Base-by-base conservation (phyloP, 768 basidiomycete genomes). In the Auricularia sp. region DNA sequence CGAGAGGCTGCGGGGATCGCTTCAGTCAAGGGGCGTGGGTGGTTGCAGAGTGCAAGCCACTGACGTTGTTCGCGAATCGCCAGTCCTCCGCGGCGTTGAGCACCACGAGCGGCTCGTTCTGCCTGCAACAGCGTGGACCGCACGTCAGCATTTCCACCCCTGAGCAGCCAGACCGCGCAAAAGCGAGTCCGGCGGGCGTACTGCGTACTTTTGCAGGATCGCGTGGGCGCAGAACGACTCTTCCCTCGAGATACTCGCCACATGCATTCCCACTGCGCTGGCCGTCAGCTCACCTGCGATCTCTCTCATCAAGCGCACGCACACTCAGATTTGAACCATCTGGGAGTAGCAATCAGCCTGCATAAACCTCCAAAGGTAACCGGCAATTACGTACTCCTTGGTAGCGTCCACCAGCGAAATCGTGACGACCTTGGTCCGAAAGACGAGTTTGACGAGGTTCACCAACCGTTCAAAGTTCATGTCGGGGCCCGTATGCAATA, bases 311-410 rank as follows among this genome's bases (percentile, higher is more conserved):
- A 29, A 29, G 39, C 39, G 21, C 0, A 73, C 83, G 74, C 74
- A 92, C 91, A 90, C 76, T 93, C 87, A 6, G 90, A 87, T 76
- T 97, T 97, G 73, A 90, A 87, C 90, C 92, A 96, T 71, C 89
- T 91, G 64, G 34, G 24, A 1, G 36, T 16, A 10, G 65, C 45
- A 61, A 58, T 65, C 33, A 54, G 64, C 37, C 16, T 42, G 54
- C 44, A 63, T 35, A 47, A 44, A 62, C 44, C 14, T 65, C 66
- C 64, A 63, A 45, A 63, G 24, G 64, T n/a, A 16, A 10, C 63
- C n/a, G 21, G 35, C 34, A 33, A 29, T 33, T 44, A 73, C 88
- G 75, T 76, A 91, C 89, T 92, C 89, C 66, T 90, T 88, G 54
- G 86, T 85, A 13, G 85, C 86, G 72, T 96, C 94, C n/a, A 94